Base-by-base conservation (phyloP, 805 yeast species). In the Ogataea saltuana region DNA sequence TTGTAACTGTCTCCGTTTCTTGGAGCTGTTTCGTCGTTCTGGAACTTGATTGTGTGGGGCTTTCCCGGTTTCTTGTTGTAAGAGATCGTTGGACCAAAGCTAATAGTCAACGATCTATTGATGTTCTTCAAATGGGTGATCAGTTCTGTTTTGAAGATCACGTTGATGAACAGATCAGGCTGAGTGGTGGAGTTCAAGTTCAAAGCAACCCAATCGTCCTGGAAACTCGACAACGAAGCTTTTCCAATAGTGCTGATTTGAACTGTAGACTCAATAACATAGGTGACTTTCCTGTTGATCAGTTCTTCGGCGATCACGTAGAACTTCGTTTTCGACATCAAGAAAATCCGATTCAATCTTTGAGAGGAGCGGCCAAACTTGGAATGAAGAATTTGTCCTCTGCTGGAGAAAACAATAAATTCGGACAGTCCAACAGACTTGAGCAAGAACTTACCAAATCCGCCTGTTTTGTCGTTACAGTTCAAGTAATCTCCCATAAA, bases 401-500 rank as follows among this genome's bases (percentile, higher is more conserved):
- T 79, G 34, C 78, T 68, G 2, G 97, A 88, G 58, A 91, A 93
- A 2, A 81, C 58, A n/a, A 88, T 82, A 19, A 61, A 69, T 12
- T 85, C 96, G 13, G 68, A 69, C 31, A 93, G 78, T 4, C 90
- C 88, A 9, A 79, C 76, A 42, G 84, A 81, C 39, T 75, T 78
- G 49, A 80, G 74, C 39, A 93, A 69, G 58, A 83, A 88, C 22
- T 82, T 79, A 41, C 99, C 99, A 52, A 71, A 77, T 4, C 87
- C 80, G 33, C 86, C 87, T 6, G 71, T 54, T 18, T 75, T 62
- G 52, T 83, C 86, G 65, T 88, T 90, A 58, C 96, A 85, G 12
- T 82, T 87, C 48, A 93, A 68, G 56, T 93, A 93, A 63, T 93
- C 99, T n/a, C 98, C 99, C 82, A 85, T 77, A 54, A 78, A 95